A percentile compares a stretch with the other conserved stretches of the same genome.
These are phyloP conservation scores for Pythium aristosporum DNA, from an alignment of 352 stramenopile genomes.

Conservation along the genomic window DNA sequence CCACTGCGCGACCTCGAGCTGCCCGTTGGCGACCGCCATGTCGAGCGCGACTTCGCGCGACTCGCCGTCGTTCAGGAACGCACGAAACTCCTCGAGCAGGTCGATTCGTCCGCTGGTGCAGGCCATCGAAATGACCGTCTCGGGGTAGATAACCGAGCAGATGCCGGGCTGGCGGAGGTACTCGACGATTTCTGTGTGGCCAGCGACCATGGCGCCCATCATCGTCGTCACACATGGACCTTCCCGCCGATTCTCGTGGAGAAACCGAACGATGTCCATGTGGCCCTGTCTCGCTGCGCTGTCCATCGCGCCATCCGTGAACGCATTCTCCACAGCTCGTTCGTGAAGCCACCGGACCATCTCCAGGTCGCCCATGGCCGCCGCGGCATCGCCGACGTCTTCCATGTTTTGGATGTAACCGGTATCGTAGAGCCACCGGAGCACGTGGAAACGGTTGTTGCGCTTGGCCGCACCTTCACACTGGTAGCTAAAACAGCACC, in stretches of 20 bases:
- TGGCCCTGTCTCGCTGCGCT: slow-evolving; percentile 5
- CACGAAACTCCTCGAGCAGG: slow-evolving; percentile 8
- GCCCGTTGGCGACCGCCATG: slow-evolving; percentile 4
- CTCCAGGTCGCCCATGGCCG: slow-evolving; percentile 4
- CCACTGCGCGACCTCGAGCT: slow-evolving; percentile 17
- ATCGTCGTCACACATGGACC: not conserved
- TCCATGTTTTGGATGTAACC: slow-evolving; percentile 6
- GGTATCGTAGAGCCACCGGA: slow-evolving; percentile 21
- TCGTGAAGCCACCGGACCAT: slow-evolving; percentile 25
- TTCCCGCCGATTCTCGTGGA: slow-evolving; percentile 9
- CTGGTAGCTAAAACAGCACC: slow-evolving; percentile 16
- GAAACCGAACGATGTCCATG: slow-evolving; percentile 14
- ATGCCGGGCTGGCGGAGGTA: slow-evolving; percentile 14
- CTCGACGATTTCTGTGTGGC: slow-evolving; percentile 11
- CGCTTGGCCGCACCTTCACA: slow-evolving; percentile 4
- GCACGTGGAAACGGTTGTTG: slow-evolving; percentile 11
- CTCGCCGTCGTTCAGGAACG: not conserved
- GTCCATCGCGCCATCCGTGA: slow-evolving; percentile 9
- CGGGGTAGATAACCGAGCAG: not conserved
- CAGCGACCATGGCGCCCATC: slow-evolving; percentile 10
- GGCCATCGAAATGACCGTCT: slow-evolving; percentile 14
- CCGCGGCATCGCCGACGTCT: slow-evolving; percentile 11
- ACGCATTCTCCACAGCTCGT: not conserved
- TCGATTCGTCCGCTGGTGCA: slow-evolving; percentile 6
- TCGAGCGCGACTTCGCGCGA: slow-evolving; percentile 9